These are phyloP conservation scores for Fusarium denticulatum DNA, from an alignment of 2,329 filamentous ascomycete genomes.

Conservation along the genomic window DNA sequence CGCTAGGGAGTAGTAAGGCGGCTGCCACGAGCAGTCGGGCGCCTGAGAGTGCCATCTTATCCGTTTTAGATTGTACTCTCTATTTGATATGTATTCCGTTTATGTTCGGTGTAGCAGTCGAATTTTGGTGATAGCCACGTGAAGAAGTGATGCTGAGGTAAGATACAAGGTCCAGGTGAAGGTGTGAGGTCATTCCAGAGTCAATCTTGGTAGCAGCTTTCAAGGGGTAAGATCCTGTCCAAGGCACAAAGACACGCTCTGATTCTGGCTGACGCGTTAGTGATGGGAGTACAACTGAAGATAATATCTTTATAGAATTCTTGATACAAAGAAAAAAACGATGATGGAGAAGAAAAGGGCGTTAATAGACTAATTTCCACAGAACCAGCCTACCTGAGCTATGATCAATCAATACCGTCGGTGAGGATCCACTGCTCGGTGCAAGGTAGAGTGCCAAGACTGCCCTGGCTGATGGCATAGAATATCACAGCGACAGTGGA, in stretches of 20 bases:
- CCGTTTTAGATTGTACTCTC: not conserved
- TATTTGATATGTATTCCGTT: not conserved
- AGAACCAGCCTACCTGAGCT: slow-evolving; percentile 17
- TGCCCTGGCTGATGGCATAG: not conserved
- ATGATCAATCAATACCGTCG: slow-evolving; percentile 14
- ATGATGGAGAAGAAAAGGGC: not conserved
- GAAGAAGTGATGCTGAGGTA: not conserved
- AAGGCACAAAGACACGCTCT: not conserved
- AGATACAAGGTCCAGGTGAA: not conserved
- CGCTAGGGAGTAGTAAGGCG: slow-evolving; percentile 37
- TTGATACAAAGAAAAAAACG: not conserved
- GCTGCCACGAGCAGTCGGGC: slow-evolving; percentile 45
- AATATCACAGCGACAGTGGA: not conserved
- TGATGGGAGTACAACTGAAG: not conserved
- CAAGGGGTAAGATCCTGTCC: slow-evolving; percentile 19
- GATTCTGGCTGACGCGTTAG: slow-evolving; percentile 2
- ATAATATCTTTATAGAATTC: too few relatives aligned
- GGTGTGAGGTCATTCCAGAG: slow-evolving; percentile 37
- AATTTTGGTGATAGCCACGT: slow-evolving; percentile 2
- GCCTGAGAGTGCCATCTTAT: slow-evolving; percentile 40
- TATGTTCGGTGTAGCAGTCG: not conserved
- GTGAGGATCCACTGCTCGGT: slow-evolving; percentile 26
- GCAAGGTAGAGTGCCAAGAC: slow-evolving; percentile 13
- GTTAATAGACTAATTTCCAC: slow-evolving; percentile 27
- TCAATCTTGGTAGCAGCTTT: not conserved